Percentiles rank a stretch among this genome's conserved stretches.
phyloP scores from a whole-genome alignment of 306 rosid genomes.

The Mimosa bimucronata region DNA sequence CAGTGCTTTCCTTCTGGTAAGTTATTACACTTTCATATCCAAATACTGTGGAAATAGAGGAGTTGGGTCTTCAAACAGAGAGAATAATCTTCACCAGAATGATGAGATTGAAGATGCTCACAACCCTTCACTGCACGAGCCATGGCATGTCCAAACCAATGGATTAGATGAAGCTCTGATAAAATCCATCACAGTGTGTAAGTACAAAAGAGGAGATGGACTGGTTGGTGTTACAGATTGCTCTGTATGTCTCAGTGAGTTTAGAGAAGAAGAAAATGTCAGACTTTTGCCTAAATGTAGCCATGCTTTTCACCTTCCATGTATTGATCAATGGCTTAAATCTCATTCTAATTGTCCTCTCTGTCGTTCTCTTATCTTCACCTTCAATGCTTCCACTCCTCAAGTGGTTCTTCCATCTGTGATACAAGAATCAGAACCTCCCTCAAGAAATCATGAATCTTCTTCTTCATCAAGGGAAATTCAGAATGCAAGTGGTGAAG shows the following conservation, averaged over 20 bases:
- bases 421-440: constrained; percentile 33
- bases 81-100: constrained; percentile 31
- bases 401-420: constrained; percentile 30
- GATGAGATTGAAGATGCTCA: constrained; percentile 59
- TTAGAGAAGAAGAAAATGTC: constrained; percentile 69
- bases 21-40: constrained; percentile 79
- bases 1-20: constrained; percentile 85
- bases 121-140: constrained; percentile 64
- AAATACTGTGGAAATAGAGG: constrained; percentile 69
- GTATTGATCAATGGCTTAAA: constrained; percentile 93
- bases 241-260: constrained; percentile 89
- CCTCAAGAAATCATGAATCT: constrained; percentile 42
- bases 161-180: constrained; percentile 87
- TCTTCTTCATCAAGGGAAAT: constrained; percentile 27
- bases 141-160: constrained; percentile 62
- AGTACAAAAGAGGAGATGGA: constrained; percentile 77
- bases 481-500: constrained; percentile 43
- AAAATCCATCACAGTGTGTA: constrained; percentile 66
- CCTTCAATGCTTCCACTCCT: constrained; percentile 42
- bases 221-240: constrained; percentile 79
- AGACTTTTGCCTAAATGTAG: constrained; percentile 87
- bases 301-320: constrained; percentile 87
- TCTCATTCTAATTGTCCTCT: constrained; percentile 92
- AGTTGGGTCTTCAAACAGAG: constrained; percentile 37
- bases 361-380: constrained; percentile 72